These are phyloP conservation scores for Pseudopyrenochaeta lycopersici DNA, from an alignment of 2,329 filamentous ascomycete genomes.

Conservation along the genomic window DNA sequence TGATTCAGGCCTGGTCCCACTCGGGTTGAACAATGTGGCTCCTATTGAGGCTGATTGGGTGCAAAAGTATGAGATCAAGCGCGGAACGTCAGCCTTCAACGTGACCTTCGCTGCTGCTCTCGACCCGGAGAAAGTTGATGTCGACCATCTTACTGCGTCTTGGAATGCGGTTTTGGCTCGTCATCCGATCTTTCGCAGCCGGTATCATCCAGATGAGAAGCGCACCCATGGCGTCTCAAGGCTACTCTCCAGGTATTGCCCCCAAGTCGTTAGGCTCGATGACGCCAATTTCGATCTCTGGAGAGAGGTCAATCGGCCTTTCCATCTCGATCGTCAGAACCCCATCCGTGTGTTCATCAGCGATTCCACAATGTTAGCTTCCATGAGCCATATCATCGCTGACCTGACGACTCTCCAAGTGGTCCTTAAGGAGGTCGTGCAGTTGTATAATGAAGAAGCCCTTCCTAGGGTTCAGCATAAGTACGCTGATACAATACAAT, in stretches of 20 bases:
- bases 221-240: neutral
- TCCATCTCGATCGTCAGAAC: conserved; percentile 29
- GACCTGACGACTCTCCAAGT: conserved; percentile 42
- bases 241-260: neutral
- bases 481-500: conserved; percentile 6
- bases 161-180: conserved; percentile 29
- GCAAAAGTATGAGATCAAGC: conserved; percentile 17
- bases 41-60: conserved; percentile 31
- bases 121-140: conserved; percentile 15
- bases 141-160: conserved; percentile 17
- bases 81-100: conserved; percentile 36
- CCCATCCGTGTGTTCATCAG: conserved; percentile 40
- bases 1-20: neutral
- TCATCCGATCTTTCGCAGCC: conserved; percentile 18
- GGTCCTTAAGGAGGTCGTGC: conserved; percentile 35
- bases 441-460: conserved; percentile 24
- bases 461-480: neutral
- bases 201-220: conserved; percentile 6
- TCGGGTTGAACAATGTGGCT: conserved; percentile 9
- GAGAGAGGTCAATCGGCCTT: conserved; percentile 21
- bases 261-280: conserved; percentile 1
- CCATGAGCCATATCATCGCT: conserved; percentile 44
- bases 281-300: conserved; percentile 1
- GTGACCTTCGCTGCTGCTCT: conserved; percentile 26
- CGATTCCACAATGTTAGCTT: conserved; percentile 25